phyloP scores from a whole-genome alignment of 2,329 filamentous ascomycete species.

The Neobulgaria alba region DNA sequence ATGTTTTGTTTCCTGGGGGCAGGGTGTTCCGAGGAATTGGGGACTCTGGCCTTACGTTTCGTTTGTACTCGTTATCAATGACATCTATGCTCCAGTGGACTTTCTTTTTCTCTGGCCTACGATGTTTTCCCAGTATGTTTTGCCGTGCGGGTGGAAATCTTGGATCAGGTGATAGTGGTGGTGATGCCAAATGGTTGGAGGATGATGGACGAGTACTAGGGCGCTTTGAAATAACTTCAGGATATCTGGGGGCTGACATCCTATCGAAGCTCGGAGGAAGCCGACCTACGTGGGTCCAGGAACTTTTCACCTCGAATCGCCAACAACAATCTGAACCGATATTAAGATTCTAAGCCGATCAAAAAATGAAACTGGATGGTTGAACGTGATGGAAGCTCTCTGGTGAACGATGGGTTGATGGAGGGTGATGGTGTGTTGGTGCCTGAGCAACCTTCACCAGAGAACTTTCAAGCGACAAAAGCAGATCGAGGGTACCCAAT shows the following conservation, averaged over 20 bases:
- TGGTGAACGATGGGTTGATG: constrained; percentile 17
- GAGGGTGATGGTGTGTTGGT: constrained; percentile 10
- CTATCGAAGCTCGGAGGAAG: background rate
- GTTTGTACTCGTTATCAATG: constrained; percentile 8
- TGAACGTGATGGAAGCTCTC: constrained; percentile 16
- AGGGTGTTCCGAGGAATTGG: background rate
- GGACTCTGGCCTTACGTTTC: background rate
- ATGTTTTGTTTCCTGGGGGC: background rate
- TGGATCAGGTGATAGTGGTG: constrained; percentile 1
- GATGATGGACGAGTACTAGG: background rate
- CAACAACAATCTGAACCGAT: constrained; percentile 4
- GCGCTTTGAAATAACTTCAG: background rate
- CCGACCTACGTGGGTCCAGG: background rate
- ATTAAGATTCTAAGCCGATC: constrained; percentile 10
- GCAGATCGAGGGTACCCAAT: constrained; percentile 27
- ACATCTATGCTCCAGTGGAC: constrained; percentile 10
- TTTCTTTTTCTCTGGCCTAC: constrained; percentile 1
- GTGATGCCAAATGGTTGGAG: constrained; percentile 1
- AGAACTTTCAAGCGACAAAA: constrained; percentile 19
- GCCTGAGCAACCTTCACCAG: constrained; percentile 17
- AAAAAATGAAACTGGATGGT: constrained; percentile 9
- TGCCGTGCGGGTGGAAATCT: background rate
- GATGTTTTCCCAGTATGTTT: background rate
- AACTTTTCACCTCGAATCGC: background rate
- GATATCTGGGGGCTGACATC: background rate